Evolutionary conservation across 2,329 filamentous ascomycete species (phyloP).

Genomic region (Paracorniculantispora psalliotae): DNA sequence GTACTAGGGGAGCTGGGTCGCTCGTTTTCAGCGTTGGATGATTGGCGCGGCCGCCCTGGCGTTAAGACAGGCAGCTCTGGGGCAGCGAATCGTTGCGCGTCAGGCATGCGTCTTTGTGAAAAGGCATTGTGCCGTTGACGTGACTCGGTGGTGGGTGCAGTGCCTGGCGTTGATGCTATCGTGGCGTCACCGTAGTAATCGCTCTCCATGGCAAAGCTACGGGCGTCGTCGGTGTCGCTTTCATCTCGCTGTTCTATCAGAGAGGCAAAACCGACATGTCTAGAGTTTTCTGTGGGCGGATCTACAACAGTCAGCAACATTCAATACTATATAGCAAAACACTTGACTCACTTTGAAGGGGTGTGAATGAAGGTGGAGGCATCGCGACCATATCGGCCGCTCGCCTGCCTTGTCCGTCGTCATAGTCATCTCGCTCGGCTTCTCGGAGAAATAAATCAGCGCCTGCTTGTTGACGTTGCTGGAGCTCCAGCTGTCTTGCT

Average conservation of each 20-base stretch:
- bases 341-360: background rate
- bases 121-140: background rate
- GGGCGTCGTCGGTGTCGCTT: conserved; percentile 27
- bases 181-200: conserved; percentile 33
- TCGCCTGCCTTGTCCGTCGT: background rate
- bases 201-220: conserved; percentile 33
- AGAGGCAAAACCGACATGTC: background rate
- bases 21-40: background rate
- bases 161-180: conserved; percentile 27
- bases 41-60: background rate
- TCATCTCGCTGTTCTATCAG: conserved; percentile 9
- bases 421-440: background rate
- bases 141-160: background rate
- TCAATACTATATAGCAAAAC: background rate
- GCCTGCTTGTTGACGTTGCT: background rate
- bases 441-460: background rate
- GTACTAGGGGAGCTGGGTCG: background rate
- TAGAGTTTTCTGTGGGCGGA: background rate
- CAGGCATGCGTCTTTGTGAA: background rate
- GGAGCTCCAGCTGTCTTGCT: background rate
- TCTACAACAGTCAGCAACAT: background rate
- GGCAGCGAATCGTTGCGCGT: background rate
- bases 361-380: conserved; percentile 3
- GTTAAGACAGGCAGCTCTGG: background rate
- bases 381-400: background rate